Percentiles rank a stretch among this genome's conserved stretches.
phyloP scores from a whole-genome alignment of 129 eudicot genomes.

The Ambrosia trifida region DNA sequence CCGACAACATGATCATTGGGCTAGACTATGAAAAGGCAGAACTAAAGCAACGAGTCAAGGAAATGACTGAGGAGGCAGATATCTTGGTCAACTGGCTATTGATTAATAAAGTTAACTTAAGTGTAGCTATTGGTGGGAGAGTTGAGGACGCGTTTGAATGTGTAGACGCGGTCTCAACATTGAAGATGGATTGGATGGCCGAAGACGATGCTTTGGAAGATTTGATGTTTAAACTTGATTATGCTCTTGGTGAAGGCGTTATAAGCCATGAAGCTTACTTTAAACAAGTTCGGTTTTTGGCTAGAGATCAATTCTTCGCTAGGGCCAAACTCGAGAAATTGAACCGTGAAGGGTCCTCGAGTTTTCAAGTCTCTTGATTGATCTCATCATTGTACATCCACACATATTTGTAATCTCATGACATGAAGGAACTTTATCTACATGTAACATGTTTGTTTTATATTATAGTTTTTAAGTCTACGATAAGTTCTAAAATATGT shows the following conservation, averaged over 20 bases:
- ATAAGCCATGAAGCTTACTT: slow-evolving; percentile 42
- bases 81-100: slow-evolving; percentile 52
- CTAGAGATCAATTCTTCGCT: slow-evolving; percentile 57
- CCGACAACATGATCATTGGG: slow-evolving; percentile 28
- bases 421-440: not conserved
- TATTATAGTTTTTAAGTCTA: no score
- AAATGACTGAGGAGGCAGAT: slow-evolving; percentile 42
- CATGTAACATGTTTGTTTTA: not conserved
- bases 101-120: slow-evolving; percentile 25
- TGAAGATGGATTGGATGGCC: slow-evolving; percentile 42
- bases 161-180: slow-evolving; percentile 32
- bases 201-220: slow-evolving; percentile 63
- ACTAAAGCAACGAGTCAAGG: slow-evolving; percentile 39
- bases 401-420: not conserved
- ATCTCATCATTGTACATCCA: slow-evolving; percentile 4
- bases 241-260: slow-evolving; percentile 42
- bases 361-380: slow-evolving; percentile 8
- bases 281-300: slow-evolving; percentile 60
- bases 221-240: slow-evolving; percentile 50
- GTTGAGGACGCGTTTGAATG: slow-evolving; percentile 58
- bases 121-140: slow-evolving; percentile 14
- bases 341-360: slow-evolving; percentile 14
- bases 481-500: no score
- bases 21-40: slow-evolving; percentile 33
- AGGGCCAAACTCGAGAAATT: slow-evolving; percentile 42